Base-by-base conservation (phyloP, 352 stramenopile species). In the Plasmopara halstedii region DNA sequence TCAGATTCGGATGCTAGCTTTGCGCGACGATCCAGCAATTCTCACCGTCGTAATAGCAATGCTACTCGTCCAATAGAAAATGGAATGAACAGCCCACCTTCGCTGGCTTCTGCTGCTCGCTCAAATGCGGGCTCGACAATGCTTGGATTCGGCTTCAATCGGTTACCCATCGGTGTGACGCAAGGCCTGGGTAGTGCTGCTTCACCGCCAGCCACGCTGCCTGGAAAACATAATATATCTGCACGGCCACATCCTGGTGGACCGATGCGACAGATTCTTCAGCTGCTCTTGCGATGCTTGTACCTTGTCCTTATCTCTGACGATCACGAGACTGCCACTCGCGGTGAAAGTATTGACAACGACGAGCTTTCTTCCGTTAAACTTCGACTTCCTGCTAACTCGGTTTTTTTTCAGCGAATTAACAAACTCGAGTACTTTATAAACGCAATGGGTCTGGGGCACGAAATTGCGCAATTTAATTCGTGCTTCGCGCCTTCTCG, bases 401-500 rank as follows among this genome's bases (percentile, higher is more conserved):
- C 66, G 14, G 67, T 85, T 11, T 91, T 88, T 60, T 76, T 84
- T 29, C 64, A 72, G 14, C 72, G 71, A 9, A 77, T 91, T 36
- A 86, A 85, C 59, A 88, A 89, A 50, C 62, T 92, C 3, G 80
- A 89, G 50, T 89, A 92, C 53, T 92, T 88, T 51, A 73, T 88
- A 20, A 82, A 92, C 36, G 67, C 73, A 0, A 84, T 92, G 73
- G 70, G 73, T 6, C 56, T 92, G 11, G 76, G 73, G 3, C 72
- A 82, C 17, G 79, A 89, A 19, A 70, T 70, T 17, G 69, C 73
- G 26, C 73, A 86, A 49, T 83, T 80, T 35, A 74, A 87, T 31
- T 87, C 77, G 17, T 79, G 70, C 18, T 89, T 89, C 45, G 78
- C 73, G 2, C 77, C 77, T 14, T 81, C 67, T 37, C 58, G 73